These are phyloP conservation scores for Comarum palustre DNA, from an alignment of 306 rosid species.

Conservation along the genomic window DNA sequence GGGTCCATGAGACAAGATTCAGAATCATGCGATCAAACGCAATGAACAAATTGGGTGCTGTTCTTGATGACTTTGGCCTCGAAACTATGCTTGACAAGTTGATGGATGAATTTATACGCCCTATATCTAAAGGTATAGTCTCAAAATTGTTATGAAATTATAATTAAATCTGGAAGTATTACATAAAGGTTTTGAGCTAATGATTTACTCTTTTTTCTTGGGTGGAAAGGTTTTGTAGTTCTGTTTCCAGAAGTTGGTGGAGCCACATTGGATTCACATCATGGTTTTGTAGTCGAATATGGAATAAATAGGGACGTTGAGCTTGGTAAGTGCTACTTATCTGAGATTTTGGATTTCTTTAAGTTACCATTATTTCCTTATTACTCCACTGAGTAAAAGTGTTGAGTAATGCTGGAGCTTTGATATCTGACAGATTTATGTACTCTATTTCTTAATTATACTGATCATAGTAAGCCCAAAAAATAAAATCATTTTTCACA, in stretches of 20 bases:
- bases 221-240: conserved; percentile 49
- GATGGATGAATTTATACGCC: conserved; percentile 68
- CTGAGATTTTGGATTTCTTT: not conserved
- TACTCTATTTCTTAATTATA: not conserved
- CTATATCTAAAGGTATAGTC: conserved; percentile 61
- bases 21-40: conserved; percentile 92
- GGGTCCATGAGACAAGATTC: conserved; percentile 71
- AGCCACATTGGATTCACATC: conserved; percentile 88
- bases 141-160: conserved; percentile 14
- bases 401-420: not conserved
- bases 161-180: not conserved
- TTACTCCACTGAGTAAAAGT: not conserved
- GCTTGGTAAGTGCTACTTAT: conserved; percentile 59
- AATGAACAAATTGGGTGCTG: conserved; percentile 86
- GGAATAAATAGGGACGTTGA: conserved; percentile 82
- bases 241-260: conserved; percentile 87
- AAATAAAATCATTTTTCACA: not conserved
- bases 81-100: conserved; percentile 79
- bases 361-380: not conserved
- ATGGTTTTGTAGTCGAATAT: conserved; percentile 93
- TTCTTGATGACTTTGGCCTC: conserved; percentile 93
- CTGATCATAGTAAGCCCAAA: not conserved
- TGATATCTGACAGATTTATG: not conserved
- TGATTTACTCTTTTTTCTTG: conserved; percentile 27
- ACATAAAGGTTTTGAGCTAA: conserved; percentile 15